Conservation (phyloP, 768 basidiomycete genomes). For the Leucosporidium scottii region DNA sequence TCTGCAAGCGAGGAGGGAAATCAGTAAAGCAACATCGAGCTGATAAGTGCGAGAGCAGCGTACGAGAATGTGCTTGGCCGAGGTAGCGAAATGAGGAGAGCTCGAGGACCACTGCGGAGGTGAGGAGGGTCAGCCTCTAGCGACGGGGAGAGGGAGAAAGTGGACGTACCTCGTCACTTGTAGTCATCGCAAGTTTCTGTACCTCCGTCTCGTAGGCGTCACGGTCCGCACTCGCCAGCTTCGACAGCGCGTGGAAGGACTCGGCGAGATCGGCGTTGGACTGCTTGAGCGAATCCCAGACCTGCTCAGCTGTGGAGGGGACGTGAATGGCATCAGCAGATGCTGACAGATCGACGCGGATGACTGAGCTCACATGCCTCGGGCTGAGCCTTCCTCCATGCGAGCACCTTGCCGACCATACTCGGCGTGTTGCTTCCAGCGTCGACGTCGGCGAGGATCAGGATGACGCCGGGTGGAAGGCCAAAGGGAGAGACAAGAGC, state of each 20-base stretch:
- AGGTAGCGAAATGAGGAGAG: background rate
- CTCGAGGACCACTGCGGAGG: too few relatives aligned
- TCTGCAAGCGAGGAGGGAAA: slow-evolving; percentile 45
- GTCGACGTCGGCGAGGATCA: slow-evolving; percentile 91
- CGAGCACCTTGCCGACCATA: slow-evolving; percentile 80
- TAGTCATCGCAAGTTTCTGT: background rate
- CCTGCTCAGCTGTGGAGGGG: background rate
- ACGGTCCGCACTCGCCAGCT: background rate
- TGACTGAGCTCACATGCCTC: slow-evolving; percentile 43
- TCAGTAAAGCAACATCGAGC: slow-evolving; percentile 3
- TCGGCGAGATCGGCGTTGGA: slow-evolving; percentile 5
- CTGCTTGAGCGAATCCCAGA: slow-evolving; percentile 1
- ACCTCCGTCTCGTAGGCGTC: slow-evolving; percentile 8
- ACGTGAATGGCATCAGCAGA: slow-evolving; percentile 3
- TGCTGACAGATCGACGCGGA: background rate
- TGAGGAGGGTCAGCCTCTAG: too few relatives aligned
- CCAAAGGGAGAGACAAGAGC: slow-evolving; percentile 56
- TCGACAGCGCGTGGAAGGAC: slow-evolving; percentile 13
- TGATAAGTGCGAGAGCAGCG: background rate
- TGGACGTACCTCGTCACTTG: slow-evolving; percentile 2
- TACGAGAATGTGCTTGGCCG: slow-evolving; percentile 9
- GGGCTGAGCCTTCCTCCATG: slow-evolving; percentile 68
- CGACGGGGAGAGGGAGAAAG: too few relatives aligned
- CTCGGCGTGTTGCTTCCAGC: slow-evolving; percentile 94
- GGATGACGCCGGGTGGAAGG: slow-evolving; percentile 72